Conservation (phyloP, 1,284 basidiomycete genomes). For the Agroathelia rolfsii region DNA sequence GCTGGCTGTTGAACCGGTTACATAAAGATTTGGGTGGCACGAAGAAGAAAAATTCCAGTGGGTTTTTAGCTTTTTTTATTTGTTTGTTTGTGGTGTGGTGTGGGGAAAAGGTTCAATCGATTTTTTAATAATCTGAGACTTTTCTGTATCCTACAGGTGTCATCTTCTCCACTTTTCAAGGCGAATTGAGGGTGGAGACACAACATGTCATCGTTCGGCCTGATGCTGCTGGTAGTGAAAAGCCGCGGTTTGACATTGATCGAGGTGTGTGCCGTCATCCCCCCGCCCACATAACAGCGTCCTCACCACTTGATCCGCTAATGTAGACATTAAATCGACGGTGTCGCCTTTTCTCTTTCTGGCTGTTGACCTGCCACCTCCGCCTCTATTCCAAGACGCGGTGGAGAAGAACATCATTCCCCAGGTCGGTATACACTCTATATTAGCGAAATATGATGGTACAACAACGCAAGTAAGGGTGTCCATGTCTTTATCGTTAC, state of each 20-base stretch:
- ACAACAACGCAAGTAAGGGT: slow-evolving; percentile 67
- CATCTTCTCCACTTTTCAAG: slow-evolving; percentile 91
- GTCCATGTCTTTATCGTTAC: slow-evolving; percentile 12
- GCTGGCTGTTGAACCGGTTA: slow-evolving; percentile 91
- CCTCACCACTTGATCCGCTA: slow-evolving; percentile 10
- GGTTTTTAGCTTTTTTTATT: slow-evolving; percentile 19
- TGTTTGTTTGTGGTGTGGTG: slow-evolving; percentile 8
- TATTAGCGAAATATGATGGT: slow-evolving; percentile 96
- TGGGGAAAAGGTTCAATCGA: too few relatives aligned
- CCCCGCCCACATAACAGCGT: slow-evolving; percentile 64
- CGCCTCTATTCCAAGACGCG: slow-evolving; percentile 91
- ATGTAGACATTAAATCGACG: slow-evolving; percentile 74
- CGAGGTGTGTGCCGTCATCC: slow-evolving; percentile 63
- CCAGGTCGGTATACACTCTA: slow-evolving; percentile 85
- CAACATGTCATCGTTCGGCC: slow-evolving; percentile 87
- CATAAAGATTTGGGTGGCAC: slow-evolving; percentile 89
- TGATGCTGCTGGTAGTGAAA: slow-evolving; percentile 58
- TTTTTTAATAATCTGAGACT: too few relatives aligned
- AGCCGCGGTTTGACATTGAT: slow-evolving; percentile 85
- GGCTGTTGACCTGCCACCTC: slow-evolving; percentile 90
- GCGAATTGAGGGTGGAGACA: slow-evolving; percentile 85
- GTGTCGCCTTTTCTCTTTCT: slow-evolving; percentile 92
- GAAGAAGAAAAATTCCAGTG: slow-evolving; percentile 81
- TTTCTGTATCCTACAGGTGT: slow-evolving; percentile 52
- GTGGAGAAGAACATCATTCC: slow-evolving; percentile 98